phyloP scores from a whole-genome alignment of 768 basidiomycete genomes.

The Sporobolomyces phaffii region DNA sequence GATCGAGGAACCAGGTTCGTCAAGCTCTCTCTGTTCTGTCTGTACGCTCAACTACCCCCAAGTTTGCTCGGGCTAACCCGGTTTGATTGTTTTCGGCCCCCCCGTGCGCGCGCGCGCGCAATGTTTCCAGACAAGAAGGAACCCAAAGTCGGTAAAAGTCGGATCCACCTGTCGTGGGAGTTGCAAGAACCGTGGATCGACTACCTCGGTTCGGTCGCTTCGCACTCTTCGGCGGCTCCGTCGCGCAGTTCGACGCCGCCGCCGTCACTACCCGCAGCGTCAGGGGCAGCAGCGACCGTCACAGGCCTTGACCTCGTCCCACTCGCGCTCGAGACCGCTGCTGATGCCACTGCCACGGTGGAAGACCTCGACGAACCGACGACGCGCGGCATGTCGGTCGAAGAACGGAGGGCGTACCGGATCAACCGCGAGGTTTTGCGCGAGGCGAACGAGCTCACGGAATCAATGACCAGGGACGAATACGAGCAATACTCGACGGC shows the following conservation, averaged over 20 bases:
- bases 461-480: slow-evolving; percentile 92
- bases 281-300: no score
- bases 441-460: slow-evolving; percentile 92
- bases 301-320: no score
- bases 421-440: slow-evolving; percentile 62
- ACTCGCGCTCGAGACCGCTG: no score
- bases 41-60: not conserved
- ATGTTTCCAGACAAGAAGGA: slow-evolving; percentile 39
- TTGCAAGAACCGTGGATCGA: slow-evolving; percentile 69
- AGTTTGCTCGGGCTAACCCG: no score
- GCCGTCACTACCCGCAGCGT: no score
- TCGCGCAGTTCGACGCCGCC: no score
- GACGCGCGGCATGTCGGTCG: no score
- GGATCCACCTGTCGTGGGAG: slow-evolving; percentile 95
- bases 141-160: slow-evolving; percentile 82
- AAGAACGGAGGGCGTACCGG: slow-evolving; percentile 82
- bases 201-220: not conserved
- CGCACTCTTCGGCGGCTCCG: no score
- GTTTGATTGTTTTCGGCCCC: no score
- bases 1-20: slow-evolving; percentile 62
- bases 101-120: slow-evolving; percentile 37
- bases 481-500: slow-evolving; percentile 97
- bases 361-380: slow-evolving; percentile 55
- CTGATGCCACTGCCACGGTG: no score
- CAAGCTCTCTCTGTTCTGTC: not conserved